Percentiles rank a stretch among this genome's conserved stretches.
Conservation (phyloP, 2,329 filamentous ascomycete species). For the Metarhizium guizhouense region DNA sequence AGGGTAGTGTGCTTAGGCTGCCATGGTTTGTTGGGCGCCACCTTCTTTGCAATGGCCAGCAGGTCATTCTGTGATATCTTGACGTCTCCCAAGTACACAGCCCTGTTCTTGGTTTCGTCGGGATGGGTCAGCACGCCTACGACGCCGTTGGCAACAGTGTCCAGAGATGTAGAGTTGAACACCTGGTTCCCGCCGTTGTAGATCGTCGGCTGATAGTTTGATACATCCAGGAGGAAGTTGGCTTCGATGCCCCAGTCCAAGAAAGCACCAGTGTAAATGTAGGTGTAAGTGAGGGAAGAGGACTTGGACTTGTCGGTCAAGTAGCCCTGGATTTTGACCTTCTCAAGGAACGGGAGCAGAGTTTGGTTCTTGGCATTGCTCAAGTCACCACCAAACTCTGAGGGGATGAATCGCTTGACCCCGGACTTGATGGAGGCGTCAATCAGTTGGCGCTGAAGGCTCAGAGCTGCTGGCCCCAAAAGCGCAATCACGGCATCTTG, state of each 20-base stretch:
- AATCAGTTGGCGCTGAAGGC: constrained; percentile 33
- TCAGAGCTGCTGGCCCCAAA: constrained; percentile 28
- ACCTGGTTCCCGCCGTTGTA: constrained; percentile 39
- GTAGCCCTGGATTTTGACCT: constrained; percentile 32
- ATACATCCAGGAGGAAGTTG: constrained; percentile 34
- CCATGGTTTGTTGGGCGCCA: constrained; percentile 37
- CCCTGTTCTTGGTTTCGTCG: constrained; percentile 43
- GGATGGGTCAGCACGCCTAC: constrained; percentile 38
- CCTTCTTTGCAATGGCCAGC: constrained; percentile 36
- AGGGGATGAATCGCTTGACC: constrained; percentile 53
- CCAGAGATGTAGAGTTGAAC: constrained; percentile 40
- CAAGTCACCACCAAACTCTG: constrained; percentile 41
- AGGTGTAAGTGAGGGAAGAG: constrained; percentile 42
- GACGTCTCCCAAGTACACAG: constrained; percentile 35
- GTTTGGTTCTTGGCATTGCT: constrained; percentile 20
- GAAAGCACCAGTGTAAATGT: constrained; percentile 44
- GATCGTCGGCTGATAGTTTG: constrained; percentile 29
- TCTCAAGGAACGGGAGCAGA: constrained; percentile 43
- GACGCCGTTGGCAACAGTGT: constrained; percentile 36
- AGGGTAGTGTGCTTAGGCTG: constrained; percentile 28
- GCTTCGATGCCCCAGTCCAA: constrained; percentile 45
- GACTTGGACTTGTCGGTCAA: constrained; percentile 30
- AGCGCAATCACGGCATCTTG: constrained; percentile 46
- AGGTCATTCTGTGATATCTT: constrained; percentile 36
- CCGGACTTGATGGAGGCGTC: constrained; percentile 51